A percentile compares a stretch with the other conserved stretches of the same genome.
Evolutionary conservation across 106 monocot species (phyloP).

Genomic region (Dactylorhiza incarnata): DNA sequence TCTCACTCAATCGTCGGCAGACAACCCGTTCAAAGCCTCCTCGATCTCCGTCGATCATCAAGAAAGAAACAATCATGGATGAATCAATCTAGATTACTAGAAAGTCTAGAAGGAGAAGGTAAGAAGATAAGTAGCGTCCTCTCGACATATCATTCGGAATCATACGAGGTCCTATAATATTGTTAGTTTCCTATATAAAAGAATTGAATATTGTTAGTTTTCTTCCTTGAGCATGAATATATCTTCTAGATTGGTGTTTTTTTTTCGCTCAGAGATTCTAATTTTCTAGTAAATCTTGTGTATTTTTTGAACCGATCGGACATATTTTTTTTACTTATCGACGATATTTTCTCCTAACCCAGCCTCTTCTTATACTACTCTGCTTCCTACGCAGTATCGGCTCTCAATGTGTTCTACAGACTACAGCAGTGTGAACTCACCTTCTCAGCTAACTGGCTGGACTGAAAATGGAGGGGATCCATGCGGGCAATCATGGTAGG

Average conservation of each 20-base stretch:
- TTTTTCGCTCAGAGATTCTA: not conserved
- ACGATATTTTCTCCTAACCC: not conserved
- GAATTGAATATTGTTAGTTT: no score
- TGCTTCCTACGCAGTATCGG: constrained; percentile 27
- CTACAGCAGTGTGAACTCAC: constrained; percentile 22
- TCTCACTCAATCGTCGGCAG: no score
- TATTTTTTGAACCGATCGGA: not conserved
- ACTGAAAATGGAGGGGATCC: constrained; percentile 33
- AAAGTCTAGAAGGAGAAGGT: no score
- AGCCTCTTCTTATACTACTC: not conserved
- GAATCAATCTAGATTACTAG: no score
- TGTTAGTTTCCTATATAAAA: no score
- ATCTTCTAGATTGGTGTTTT: not conserved
- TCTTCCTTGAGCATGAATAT: not conserved
- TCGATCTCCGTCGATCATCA: no score
- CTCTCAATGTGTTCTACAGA: constrained; percentile 40
- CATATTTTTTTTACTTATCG: not conserved
- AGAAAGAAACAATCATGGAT: no score
- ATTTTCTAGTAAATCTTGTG: not conserved
- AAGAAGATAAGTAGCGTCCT: no score
- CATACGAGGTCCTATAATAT: no score
- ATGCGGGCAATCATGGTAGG: constrained; percentile 37
- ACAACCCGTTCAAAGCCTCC: no score
- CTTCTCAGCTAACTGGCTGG: constrained; percentile 35
- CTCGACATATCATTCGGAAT: no score